Conservation (phyloP, 148 eudicot genomes). For the Rheum nobile region DNA sequence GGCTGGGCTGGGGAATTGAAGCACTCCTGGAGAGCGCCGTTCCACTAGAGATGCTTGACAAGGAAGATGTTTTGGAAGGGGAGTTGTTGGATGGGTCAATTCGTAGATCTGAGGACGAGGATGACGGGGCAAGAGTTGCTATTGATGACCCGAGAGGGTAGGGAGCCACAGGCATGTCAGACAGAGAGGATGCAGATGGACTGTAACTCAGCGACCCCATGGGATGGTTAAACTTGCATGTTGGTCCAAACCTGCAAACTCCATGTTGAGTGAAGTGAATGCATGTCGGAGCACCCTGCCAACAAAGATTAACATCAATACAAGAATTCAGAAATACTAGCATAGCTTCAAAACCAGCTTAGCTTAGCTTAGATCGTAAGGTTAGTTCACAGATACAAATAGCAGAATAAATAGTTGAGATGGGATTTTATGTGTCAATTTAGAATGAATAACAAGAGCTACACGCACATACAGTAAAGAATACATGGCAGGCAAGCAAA, state of each 20-base stretch:
- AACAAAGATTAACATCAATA: background rate
- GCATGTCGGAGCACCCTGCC: conserved; percentile 79
- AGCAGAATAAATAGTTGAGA: background rate
- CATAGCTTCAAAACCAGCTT: background rate
- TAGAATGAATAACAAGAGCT: background rate
- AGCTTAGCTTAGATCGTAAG: background rate
- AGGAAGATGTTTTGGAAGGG: conserved; percentile 30
- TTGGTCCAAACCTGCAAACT: conserved; percentile 51
- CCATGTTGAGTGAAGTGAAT: conserved; percentile 66
- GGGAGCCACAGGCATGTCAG: conserved; percentile 97
- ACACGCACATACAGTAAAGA: background rate
- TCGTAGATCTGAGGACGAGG: conserved; percentile 75
- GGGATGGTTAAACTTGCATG: conserved; percentile 67
- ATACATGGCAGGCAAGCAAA: too few species aligned
- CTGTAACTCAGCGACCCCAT: conserved; percentile 77
- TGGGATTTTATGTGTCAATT: background rate
- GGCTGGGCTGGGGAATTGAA: conserved; percentile 33
- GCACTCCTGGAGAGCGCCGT: conserved; percentile 38
- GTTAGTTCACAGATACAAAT: background rate
- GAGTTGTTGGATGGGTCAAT: conserved; percentile 43
- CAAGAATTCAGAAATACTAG: background rate
- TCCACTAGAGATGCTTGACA: conserved; percentile 40
- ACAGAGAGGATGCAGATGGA: conserved; percentile 84
- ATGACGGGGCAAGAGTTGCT: conserved; percentile 74
- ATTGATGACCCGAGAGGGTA: conserved; percentile 71